These are phyloP conservation scores for Apiospora saccharicola DNA, from an alignment of 2,329 filamentous ascomycete genomes.

Conservation along the genomic window DNA sequence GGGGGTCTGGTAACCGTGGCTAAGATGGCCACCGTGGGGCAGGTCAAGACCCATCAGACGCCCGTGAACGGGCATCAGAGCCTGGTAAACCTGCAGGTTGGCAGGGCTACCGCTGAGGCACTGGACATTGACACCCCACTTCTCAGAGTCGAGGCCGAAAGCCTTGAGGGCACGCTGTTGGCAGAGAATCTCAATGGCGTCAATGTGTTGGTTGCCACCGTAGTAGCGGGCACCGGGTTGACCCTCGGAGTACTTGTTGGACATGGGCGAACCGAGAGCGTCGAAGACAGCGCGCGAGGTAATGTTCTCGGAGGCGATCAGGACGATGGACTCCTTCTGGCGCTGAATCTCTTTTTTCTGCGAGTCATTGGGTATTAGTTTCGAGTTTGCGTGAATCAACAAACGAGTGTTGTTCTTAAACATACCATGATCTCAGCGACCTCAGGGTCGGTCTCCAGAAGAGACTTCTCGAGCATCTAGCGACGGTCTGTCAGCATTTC, in stretches of 20 bases:
- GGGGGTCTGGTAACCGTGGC: slow-evolving; percentile 97
- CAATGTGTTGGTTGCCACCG: slow-evolving; percentile 98
- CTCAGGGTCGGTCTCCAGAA: slow-evolving; percentile 91
- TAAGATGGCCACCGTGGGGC: slow-evolving; percentile 92
- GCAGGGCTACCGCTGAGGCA: slow-evolving; percentile 91
- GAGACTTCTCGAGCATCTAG: slow-evolving; percentile 94
- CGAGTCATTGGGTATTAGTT: slow-evolving; percentile 42
- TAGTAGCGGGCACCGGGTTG: slow-evolving; percentile 99
- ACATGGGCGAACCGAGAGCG: slow-evolving; percentile 92
- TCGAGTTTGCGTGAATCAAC: slow-evolving; percentile 8
- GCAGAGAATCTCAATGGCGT: slow-evolving; percentile 93
- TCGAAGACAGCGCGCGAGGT: slow-evolving; percentile 98
- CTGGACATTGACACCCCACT: slow-evolving; percentile 99
- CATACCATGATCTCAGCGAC: slow-evolving; percentile 95
- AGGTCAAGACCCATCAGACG: slow-evolving; percentile 96
- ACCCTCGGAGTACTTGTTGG: slow-evolving; percentile 99
- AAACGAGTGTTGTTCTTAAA: slow-evolving; percentile 26
- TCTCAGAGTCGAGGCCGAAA: slow-evolving; percentile 83
- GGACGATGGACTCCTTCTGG: slow-evolving; percentile 97
- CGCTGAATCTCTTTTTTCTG: slow-evolving; percentile 93
- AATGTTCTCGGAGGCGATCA: slow-evolving; percentile 99
- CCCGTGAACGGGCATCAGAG: slow-evolving; percentile 93
- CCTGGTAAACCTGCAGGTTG: slow-evolving; percentile 98
- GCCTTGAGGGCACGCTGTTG: slow-evolving; percentile 91
- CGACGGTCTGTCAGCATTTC: slow-evolving; percentile 38